Evolutionary conservation across 2,329 filamentous ascomycete genomes (phyloP).

Genomic region (Pestalotiopsis sp.): DNA sequence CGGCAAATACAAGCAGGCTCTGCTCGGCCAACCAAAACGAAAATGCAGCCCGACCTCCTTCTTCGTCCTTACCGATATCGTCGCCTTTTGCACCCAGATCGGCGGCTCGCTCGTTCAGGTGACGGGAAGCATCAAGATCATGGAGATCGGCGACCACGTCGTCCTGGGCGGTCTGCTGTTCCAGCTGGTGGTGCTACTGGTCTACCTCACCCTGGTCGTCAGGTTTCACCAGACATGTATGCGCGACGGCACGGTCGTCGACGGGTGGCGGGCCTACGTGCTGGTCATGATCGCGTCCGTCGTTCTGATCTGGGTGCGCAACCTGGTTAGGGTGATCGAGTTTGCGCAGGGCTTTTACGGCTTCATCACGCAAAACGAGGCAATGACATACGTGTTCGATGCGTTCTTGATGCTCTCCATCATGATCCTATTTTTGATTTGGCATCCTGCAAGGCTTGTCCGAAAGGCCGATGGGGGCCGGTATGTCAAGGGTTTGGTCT

Average conservation of each 20-base stretch:
- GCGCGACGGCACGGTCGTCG: not conserved
- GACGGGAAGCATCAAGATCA: not conserved
- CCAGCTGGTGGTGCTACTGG: not conserved
- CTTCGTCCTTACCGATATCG: constrained; percentile 1
- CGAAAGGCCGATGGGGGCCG: too few species aligned
- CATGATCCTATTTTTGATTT: not conserved
- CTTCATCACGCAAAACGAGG: not conserved
- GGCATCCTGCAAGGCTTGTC: not conserved
- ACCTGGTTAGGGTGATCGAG: not conserved
- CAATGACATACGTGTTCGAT: not conserved
- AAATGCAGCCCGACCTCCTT: not conserved
- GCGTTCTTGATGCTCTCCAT: not conserved
- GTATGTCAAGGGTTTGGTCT: too few species aligned
- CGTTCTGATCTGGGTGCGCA: not conserved
- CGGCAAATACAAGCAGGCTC: not conserved
- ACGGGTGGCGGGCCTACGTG: not conserved
- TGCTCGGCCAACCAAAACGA: not conserved
- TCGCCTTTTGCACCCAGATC: constrained; percentile 2
- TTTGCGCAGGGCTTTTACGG: constrained; percentile 3
- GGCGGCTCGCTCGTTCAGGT: not conserved
- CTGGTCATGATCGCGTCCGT: not conserved
- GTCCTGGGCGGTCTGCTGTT: not conserved
- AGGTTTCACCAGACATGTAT: not conserved
- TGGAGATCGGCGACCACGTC: not conserved
- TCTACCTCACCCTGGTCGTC: not conserved